A percentile compares a stretch with the other conserved stretches of the same genome.
Evolutionary conservation across 1,284 basidiomycete species (phyloP).

Genomic region (Microbotryomycetes sp.): DNA sequence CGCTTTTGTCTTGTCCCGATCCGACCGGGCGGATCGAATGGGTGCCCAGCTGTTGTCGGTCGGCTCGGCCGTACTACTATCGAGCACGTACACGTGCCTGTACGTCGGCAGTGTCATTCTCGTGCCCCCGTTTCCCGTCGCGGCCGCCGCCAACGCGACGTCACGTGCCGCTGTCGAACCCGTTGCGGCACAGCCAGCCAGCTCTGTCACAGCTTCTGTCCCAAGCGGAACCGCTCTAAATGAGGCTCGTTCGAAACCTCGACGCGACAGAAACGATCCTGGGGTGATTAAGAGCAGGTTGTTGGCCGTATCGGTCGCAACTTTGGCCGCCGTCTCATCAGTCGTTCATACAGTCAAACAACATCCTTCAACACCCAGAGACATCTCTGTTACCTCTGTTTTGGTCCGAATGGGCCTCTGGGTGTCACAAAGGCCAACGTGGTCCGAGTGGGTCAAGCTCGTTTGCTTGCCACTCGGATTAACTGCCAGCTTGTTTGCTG

Average conservation of each 20-base stretch:
- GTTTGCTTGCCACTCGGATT: slow-evolving; percentile 41
- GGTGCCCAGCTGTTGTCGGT: neutral
- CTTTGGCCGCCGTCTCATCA: slow-evolving; percentile 48
- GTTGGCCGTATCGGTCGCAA: slow-evolving; percentile 53
- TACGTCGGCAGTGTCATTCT: neutral
- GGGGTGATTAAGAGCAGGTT: slow-evolving; percentile 63
- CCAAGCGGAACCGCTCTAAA: no score
- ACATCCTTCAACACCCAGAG: slow-evolving; percentile 1
- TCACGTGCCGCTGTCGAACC: neutral
- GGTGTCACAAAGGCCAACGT: slow-evolving; percentile 30
- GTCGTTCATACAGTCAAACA: slow-evolving; percentile 37
- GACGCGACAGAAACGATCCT: slow-evolving; percentile 63
- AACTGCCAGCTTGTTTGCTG: slow-evolving; percentile 70
- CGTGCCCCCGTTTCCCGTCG: neutral
- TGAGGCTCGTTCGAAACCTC: slow-evolving; percentile 5
- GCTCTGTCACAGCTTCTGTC: neutral
- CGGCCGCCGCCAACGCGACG: neutral
- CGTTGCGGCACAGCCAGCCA: neutral
- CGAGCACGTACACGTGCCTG: neutral
- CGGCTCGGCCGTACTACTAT: neutral
- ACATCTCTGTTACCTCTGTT: no score
- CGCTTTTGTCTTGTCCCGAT: neutral
- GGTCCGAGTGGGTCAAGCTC: slow-evolving; percentile 20
- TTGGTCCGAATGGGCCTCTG: slow-evolving; percentile 18
- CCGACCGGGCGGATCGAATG: no score